Conservation (phyloP, 1,284 basidiomycete genomes). For the Mycosarcoma mackinlayi region DNA sequence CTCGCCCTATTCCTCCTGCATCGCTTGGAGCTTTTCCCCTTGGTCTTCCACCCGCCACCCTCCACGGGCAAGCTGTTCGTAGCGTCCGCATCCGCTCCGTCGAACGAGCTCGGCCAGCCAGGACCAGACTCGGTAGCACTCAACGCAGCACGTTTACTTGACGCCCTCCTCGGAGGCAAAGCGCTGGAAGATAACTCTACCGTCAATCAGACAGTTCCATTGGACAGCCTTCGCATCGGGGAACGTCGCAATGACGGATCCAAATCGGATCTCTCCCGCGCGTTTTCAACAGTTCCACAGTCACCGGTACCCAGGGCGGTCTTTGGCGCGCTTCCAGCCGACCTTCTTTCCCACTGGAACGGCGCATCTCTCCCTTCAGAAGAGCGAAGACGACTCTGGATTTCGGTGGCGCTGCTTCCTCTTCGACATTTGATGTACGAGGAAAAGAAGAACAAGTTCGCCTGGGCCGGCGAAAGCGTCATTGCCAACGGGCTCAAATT, state of each 20-base stretch:
- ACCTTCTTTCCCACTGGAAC: constrained; percentile 35
- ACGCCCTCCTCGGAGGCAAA: constrained; percentile 28
- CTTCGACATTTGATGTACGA: constrained; percentile 43
- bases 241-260: constrained; percentile 5
- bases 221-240: constrained; percentile 31
- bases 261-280: constrained; percentile 22
- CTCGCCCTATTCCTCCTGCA: constrained; percentile 54
- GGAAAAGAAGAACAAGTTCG: constrained; percentile 56
- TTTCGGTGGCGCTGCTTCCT: constrained; percentile 46
- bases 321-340: constrained; percentile 25
- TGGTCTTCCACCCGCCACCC: constrained; percentile 57
- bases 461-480: constrained; percentile 57
- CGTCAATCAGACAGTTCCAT: constrained; percentile 23
- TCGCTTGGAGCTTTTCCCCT: constrained; percentile 54
- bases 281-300: constrained; percentile 28
- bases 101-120: constrained; percentile 4
- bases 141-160: constrained; percentile 45
- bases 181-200: constrained; percentile 12
- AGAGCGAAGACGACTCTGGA: constrained; percentile 53
- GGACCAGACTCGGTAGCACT: constrained; percentile 25
- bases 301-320: constrained; percentile 25
- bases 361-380: constrained; percentile 17
- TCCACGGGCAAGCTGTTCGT: constrained; percentile 23
- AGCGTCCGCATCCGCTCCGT: neutral
- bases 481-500: constrained; percentile 63